Evolutionary conservation across 2,329 filamentous ascomycete genomes (phyloP).

Genomic region (Arthrobotrys entomopaga): DNA sequence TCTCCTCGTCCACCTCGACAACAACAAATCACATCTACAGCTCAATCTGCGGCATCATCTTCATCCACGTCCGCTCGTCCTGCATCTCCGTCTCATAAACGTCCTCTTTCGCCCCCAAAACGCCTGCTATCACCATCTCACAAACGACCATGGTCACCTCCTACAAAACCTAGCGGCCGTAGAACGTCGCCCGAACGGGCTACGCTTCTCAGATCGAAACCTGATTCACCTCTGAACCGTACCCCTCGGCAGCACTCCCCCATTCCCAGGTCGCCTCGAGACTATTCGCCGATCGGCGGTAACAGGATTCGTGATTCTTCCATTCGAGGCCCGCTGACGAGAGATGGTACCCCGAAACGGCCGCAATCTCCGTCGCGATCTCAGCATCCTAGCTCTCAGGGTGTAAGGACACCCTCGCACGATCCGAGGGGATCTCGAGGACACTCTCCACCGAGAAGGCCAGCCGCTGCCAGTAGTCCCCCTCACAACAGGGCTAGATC

Average conservation of each 20-base stretch:
- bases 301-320: conserved; percentile 23
- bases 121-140: no score
- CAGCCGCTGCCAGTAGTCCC: background rate
- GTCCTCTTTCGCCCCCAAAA: conserved; percentile 13
- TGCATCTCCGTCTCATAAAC: conserved; percentile 51
- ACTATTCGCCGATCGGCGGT: conserved; percentile 49
- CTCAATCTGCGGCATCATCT: background rate
- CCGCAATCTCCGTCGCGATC: conserved; percentile 31
- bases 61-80: conserved; percentile 51
- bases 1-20: conserved; percentile 54
- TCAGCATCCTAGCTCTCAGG: conserved; percentile 22
- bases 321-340: conserved; percentile 9
- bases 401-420: conserved; percentile 9
- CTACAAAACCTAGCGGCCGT: conserved; percentile 30
- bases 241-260: conserved; percentile 51
- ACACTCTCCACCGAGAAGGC: conserved; percentile 25
- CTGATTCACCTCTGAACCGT: conserved; percentile 49
- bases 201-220: conserved; percentile 54
- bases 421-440: conserved; percentile 22
- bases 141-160: conserved; percentile 56
- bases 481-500: conserved; percentile 18
- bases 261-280: conserved; percentile 33
- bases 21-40: conserved; percentile 28
- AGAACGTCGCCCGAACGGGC: conserved; percentile 56
- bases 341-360: conserved; percentile 34